Percentiles rank a stretch among this genome's conserved stretches.
These are phyloP conservation scores for Cudoniella acicularis DNA, from an alignment of 495 filamentous ascomycete species.

Conservation along the genomic window DNA sequence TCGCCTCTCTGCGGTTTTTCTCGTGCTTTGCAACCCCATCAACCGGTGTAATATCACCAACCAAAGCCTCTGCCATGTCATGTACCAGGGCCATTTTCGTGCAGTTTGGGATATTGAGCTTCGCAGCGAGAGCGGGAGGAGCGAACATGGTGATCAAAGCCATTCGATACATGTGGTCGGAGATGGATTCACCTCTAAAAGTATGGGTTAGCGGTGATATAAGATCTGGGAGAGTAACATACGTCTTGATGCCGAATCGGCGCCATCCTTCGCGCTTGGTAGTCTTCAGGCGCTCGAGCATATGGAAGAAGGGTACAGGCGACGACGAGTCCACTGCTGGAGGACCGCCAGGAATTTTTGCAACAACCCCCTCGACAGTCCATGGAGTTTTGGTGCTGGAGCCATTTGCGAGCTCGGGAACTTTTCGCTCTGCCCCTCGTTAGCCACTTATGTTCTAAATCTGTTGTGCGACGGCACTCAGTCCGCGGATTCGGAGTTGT, in stretches of 20 bases:
- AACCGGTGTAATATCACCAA: constrained; percentile 93
- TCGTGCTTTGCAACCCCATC: constrained; percentile 69
- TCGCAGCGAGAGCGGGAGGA: constrained; percentile 65
- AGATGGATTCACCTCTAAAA: constrained; percentile 69
- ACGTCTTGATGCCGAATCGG: constrained; percentile 69
- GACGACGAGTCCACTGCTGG: constrained; percentile 61
- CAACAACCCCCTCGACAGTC: constrained; percentile 48
- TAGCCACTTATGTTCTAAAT: too few relatives aligned
- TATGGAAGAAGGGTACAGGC: constrained; percentile 87
- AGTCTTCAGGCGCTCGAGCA: constrained; percentile 90
- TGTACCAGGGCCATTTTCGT: constrained; percentile 92
- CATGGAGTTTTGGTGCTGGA: constrained; percentile 24
- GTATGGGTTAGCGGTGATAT: constrained; percentile 9
- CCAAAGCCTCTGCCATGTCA: constrained; percentile 94
- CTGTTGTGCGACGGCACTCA: too few relatives aligned
- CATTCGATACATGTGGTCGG: constrained; percentile 99
- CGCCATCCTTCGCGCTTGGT: constrained; percentile 95
- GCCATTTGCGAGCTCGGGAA: background rate
- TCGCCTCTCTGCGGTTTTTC: constrained; percentile 80
- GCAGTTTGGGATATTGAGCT: constrained; percentile 75
- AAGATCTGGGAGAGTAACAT: background rate
- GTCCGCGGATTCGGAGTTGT: too few relatives aligned
- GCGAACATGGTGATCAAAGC: constrained; percentile 92
- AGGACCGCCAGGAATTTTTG: constrained; percentile 37
- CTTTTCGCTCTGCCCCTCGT: background rate